Percentiles rank a stretch among this genome's conserved stretches.
Evolutionary conservation across 2,329 filamentous ascomycete genomes (phyloP).

Genomic region (Lachnellula cervina): DNA sequence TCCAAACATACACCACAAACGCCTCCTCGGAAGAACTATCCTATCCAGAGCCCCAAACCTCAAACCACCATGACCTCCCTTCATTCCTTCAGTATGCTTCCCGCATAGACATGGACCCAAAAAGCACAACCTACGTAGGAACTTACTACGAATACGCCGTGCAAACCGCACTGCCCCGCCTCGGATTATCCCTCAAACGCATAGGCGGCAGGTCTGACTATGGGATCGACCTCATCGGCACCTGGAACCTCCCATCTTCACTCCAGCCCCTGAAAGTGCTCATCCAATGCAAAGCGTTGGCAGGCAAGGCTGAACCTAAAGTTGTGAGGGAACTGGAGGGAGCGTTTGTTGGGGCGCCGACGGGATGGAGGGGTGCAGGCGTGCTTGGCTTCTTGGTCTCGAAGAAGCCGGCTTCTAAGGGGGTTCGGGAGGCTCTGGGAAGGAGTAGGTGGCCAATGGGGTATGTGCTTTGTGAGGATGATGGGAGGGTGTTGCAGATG

Average conservation of each 20-base stretch:
- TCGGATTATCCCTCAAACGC: conserved; percentile 61
- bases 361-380: conserved; percentile 61
- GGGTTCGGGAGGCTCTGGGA: conserved; percentile 67
- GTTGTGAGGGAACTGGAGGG: conserved; percentile 75
- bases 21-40: conserved; percentile 25
- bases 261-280: conserved; percentile 42
- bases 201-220: conserved; percentile 63
- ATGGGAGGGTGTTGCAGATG: conserved; percentile 60
- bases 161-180: conserved; percentile 47
- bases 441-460: conserved; percentile 66
- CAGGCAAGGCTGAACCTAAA: conserved; percentile 47
- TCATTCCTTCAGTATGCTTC: conserved; percentile 61
- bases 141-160: conserved; percentile 75
- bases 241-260: conserved; percentile 55
- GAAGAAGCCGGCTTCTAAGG: conserved; percentile 67
- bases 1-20: conserved; percentile 23
- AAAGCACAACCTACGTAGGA: conserved; percentile 61
- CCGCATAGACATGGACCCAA: conserved; percentile 48
- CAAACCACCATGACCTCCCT: conserved; percentile 56
- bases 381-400: conserved; percentile 69
- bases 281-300: conserved; percentile 66
- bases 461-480: conserved; percentile 56
- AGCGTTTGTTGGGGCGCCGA: conserved; percentile 67
- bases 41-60: conserved; percentile 43
- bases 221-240: conserved; percentile 70